Evolutionary conservation across 2,329 filamentous ascomycete species (phyloP).

Genomic region (Paecilomyces niveus): DNA sequence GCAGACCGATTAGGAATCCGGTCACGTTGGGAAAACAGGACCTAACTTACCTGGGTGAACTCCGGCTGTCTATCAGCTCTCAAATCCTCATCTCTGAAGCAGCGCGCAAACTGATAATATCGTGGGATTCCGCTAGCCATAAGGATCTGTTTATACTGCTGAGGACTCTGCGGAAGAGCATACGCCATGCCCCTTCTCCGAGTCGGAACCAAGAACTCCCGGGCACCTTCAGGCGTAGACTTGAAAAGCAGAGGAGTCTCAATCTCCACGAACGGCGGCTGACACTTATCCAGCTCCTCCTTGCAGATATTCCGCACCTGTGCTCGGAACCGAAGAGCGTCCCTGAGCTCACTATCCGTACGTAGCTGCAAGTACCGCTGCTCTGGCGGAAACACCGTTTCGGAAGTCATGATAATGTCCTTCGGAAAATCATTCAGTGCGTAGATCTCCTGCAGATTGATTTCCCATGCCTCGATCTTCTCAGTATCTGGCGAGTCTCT

Average conservation of each 20-base stretch:
- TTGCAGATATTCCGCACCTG: constrained; percentile 50
- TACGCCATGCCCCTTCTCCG: constrained; percentile 70
- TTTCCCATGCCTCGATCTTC: constrained; percentile 44
- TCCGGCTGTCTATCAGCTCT: constrained; percentile 91
- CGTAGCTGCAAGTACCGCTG: constrained; percentile 80
- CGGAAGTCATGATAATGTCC: constrained; percentile 68
- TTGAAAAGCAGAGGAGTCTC: constrained; percentile 96
- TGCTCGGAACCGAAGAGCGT: constrained; percentile 65
- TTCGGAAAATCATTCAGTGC: constrained; percentile 67
- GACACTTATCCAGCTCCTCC: constrained; percentile 47
- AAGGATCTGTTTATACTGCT: constrained; percentile 97
- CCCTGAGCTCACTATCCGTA: constrained; percentile 59
- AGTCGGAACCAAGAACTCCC: constrained; percentile 91
- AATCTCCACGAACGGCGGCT: constrained; percentile 60
- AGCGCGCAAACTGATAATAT: constrained; percentile 91
- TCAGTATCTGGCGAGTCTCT: constrained; percentile 21
- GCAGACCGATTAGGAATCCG: constrained; percentile 1
- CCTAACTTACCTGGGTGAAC: constrained; percentile 70
- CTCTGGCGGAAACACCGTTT: constrained; percentile 65
- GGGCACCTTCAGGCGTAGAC: constrained; percentile 89
- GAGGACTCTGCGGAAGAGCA: constrained; percentile 88
- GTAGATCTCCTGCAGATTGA: constrained; percentile 56
- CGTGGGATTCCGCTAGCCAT: constrained; percentile 79
- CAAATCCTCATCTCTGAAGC: constrained; percentile 91
- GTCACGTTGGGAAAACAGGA: neutral